Conservation (phyloP, 2,329 filamentous ascomycete genomes). For the Dothideomycetidae sp. region DNA sequence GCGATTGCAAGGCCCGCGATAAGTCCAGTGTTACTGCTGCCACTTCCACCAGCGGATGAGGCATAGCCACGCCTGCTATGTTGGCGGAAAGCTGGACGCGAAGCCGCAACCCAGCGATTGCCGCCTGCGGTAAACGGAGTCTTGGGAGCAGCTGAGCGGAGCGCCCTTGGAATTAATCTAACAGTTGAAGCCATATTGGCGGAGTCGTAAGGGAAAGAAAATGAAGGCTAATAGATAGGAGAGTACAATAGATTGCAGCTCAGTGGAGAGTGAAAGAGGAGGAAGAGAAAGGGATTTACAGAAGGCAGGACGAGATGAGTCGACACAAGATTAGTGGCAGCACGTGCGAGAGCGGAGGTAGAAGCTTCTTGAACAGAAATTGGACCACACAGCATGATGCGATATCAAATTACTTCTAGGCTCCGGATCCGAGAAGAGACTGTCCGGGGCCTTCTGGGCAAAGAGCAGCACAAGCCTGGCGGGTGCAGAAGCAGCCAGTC, state of each 20-base stretch:
- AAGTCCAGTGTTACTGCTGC: conserved; percentile 33
- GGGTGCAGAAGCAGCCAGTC: no score
- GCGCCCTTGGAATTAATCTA: conserved; percentile 27
- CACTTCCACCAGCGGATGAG: conserved; percentile 28
- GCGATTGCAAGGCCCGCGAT: conserved; percentile 46
- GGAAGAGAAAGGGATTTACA: no score
- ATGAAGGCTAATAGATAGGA: background rate
- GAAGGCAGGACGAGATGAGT: no score
- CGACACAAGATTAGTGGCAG: no score
- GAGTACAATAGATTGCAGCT: no score
- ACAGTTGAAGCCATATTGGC: conserved; percentile 26
- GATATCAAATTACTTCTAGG: background rate
- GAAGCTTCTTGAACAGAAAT: conserved; percentile 6
- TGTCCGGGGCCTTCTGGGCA: background rate
- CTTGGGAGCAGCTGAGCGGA: conserved; percentile 27
- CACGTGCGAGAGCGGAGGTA: background rate
- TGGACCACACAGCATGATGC: background rate
- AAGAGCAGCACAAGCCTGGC: no score
- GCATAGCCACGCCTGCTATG: conserved; percentile 68
- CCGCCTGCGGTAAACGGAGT: conserved; percentile 43
- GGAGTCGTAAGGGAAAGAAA: background rate
- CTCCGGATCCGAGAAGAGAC: no score
- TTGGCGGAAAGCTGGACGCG: conserved; percentile 57
- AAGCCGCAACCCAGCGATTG: conserved; percentile 40
- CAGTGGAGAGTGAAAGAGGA: no score